These are phyloP conservation scores for Botryotinia narcissicola DNA, from an alignment of 2,329 filamentous ascomycete genomes.

Conservation along the genomic window DNA sequence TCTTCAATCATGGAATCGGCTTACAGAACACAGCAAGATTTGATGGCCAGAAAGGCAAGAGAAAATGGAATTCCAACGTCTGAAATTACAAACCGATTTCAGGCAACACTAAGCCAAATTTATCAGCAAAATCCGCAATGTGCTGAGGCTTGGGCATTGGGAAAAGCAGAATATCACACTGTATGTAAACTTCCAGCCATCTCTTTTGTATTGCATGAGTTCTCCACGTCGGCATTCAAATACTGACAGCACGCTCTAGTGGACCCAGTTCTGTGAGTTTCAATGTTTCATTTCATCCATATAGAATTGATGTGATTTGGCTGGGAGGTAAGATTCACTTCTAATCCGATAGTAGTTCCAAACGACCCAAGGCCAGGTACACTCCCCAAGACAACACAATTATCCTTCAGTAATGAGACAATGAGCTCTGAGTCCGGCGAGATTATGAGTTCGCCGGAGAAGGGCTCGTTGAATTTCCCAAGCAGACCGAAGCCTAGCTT, in stretches of 20 bases:
- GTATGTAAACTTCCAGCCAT: constrained; percentile 8
- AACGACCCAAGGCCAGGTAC: background rate
- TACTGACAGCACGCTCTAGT: background rate
- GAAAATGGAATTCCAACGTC: constrained; percentile 16
- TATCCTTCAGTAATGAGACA: background rate
- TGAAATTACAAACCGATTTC: constrained; percentile 5
- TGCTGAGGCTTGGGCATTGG: constrained; percentile 10
- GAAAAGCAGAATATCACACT: constrained; percentile 19
- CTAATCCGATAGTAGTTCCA: background rate
- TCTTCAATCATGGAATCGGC: background rate
- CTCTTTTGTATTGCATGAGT: constrained; percentile 17
- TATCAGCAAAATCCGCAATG: background rate
- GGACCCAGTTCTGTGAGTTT: constrained; percentile 9
- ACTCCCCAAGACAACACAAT: background rate
- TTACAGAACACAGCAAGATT: constrained; percentile 10
- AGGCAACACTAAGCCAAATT: constrained; percentile 2
- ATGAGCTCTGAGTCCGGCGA: constrained; percentile 6
- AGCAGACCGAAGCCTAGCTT: background rate
- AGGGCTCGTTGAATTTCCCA: background rate
- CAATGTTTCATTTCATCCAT: background rate
- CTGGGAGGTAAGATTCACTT: background rate
- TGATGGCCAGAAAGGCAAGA: constrained; percentile 15
- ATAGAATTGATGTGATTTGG: background rate
- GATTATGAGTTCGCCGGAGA: background rate
- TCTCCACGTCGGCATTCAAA: background rate